phyloP scores from a whole-genome alignment of 768 basidiomycete species.

The Tylopilus plumbeoviolaceoides region DNA sequence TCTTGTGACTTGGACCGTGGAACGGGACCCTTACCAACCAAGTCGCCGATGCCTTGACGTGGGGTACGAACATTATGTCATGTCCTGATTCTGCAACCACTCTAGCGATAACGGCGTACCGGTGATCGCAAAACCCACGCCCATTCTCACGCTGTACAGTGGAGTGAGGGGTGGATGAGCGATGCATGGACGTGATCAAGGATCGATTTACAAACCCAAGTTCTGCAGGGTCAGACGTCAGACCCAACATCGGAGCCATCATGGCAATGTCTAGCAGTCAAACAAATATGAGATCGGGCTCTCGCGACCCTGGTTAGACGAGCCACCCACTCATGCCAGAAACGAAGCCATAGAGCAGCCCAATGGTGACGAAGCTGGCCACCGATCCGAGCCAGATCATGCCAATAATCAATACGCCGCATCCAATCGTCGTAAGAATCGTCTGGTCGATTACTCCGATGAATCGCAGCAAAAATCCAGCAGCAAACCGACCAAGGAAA shows the following conservation, averaged over 20 bases:
- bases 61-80: too few relatives aligned
- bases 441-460: constrained; percentile 44
- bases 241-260: constrained; percentile 42
- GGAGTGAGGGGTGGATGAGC: too few relatives aligned
- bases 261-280: constrained; percentile 31
- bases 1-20: too few relatives aligned
- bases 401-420: constrained; percentile 40
- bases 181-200: too few relatives aligned
- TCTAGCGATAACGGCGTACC: constrained; percentile 22
- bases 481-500: constrained; percentile 45
- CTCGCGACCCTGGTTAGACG: too few relatives aligned
- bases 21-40: constrained; percentile 12
- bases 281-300: too few relatives aligned
- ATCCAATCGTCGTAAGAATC: constrained; percentile 31
- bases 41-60: constrained; percentile 22
- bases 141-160: too few relatives aligned
- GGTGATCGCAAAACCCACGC: constrained; percentile 44
- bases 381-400: constrained; percentile 40
- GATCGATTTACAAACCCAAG: constrained; percentile 38
- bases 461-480: constrained; percentile 35
- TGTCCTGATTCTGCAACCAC: neutral
- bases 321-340: constrained; percentile 39
- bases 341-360: constrained; percentile 46
- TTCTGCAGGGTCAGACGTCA: constrained; percentile 46
- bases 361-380: constrained; percentile 38